Evolutionary conservation across 2,329 filamentous ascomycete genomes (phyloP).

Genomic region (Talaromyces verruculosus): DNA sequence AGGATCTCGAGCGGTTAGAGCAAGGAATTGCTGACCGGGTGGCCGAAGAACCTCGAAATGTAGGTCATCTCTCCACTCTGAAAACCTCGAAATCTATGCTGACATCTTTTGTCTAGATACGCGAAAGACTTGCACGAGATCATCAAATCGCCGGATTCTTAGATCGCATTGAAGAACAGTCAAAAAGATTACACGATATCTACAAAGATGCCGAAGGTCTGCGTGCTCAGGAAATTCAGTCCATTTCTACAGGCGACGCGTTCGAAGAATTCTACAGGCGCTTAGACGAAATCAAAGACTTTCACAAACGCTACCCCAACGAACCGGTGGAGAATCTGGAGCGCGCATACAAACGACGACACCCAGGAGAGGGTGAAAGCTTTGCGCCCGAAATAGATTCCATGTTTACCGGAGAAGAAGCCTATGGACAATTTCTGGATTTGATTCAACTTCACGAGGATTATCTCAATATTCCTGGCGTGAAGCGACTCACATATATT

Average conservation of each 20-base stretch:
- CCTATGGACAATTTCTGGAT: slow-evolving; percentile 89
- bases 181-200: slow-evolving; percentile 73
- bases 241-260: slow-evolving; percentile 78
- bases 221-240: slow-evolving; percentile 76
- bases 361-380: slow-evolving; percentile 63
- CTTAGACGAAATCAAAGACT: slow-evolving; percentile 75
- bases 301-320: slow-evolving; percentile 88
- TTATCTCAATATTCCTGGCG: slow-evolving; percentile 83
- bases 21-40: slow-evolving; percentile 89
- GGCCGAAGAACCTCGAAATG: slow-evolving; percentile 82
- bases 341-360: slow-evolving; percentile 76
- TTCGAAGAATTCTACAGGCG: slow-evolving; percentile 92
- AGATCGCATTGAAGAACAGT: slow-evolving; percentile 83
- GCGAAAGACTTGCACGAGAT: slow-evolving; percentile 84
- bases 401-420: slow-evolving; percentile 95
- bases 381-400: slow-evolving; percentile 72
- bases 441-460: slow-evolving; percentile 79
- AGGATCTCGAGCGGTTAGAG: slow-evolving; percentile 94
- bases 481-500: slow-evolving; percentile 82
- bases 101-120: slow-evolving; percentile 59
- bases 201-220: slow-evolving; percentile 76
- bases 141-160: slow-evolving; percentile 89
- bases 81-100: slow-evolving; percentile 24
- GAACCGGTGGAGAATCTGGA: slow-evolving; percentile 95
- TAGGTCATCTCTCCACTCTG: slow-evolving; percentile 46